Percentiles rank a stretch among this genome's conserved stretches.
phyloP scores from a whole-genome alignment of 192 early-diverging fungal genomes.

The Coemansia sp. region DNA sequence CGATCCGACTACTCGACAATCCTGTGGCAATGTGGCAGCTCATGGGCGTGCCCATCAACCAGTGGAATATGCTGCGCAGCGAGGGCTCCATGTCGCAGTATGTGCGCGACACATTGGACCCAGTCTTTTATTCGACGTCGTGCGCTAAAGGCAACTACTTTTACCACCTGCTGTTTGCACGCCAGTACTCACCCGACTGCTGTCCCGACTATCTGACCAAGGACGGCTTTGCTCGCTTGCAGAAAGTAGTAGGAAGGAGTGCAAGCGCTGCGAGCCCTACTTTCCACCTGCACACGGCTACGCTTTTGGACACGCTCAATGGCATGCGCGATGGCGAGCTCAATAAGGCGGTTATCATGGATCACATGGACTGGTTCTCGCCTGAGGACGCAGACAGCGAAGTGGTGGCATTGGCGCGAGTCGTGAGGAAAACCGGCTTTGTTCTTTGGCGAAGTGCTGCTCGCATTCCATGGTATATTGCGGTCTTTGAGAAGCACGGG shows the following conservation, averaged over 20 bases:
- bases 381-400: conserved; percentile 71
- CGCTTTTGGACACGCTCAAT: conserved; percentile 70
- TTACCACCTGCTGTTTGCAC: conserved; percentile 76
- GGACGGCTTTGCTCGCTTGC: conserved; percentile 66
- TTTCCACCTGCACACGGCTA: conserved; percentile 80
- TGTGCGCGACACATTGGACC: conserved; percentile 82
- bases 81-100: conserved; percentile 81
- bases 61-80: conserved; percentile 83
- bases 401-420: conserved; percentile 65
- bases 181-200: conserved; percentile 67
- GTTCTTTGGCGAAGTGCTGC: conserved; percentile 85
- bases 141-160: conserved; percentile 83
- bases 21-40: conserved; percentile 84
- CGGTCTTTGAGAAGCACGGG: conserved; percentile 69
- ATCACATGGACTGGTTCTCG: conserved; percentile 89
- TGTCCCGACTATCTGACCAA: conserved; percentile 79
- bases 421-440: conserved; percentile 63
- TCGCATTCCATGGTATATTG: conserved; percentile 81
- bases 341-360: conserved; percentile 80
- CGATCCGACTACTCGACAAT: conserved; percentile 72
- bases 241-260: conserved; percentile 7
- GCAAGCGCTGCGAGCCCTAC: conserved; percentile 32
- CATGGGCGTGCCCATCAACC: conserved; percentile 82
- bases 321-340: conserved; percentile 67
- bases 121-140: conserved; percentile 63